Conservation (phyloP, 768 basidiomycete genomes). For the Auriscalpium vulgare region DNA sequence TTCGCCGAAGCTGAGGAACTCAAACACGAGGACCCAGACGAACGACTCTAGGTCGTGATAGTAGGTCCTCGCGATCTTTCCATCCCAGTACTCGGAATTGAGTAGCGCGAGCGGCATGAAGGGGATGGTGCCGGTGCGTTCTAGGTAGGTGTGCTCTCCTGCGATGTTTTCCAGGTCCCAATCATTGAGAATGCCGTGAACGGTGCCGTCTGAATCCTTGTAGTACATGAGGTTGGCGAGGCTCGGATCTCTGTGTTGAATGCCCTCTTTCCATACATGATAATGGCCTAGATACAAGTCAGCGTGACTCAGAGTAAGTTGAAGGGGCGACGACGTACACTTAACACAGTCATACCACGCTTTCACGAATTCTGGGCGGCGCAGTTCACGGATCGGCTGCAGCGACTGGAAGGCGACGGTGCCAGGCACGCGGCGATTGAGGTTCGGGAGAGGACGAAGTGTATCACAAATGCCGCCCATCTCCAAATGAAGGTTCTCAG, state of each 20-base stretch:
- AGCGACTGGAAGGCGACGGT: too few relatives aligned
- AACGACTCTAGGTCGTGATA: not conserved
- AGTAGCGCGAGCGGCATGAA: not conserved
- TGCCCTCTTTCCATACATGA: not conserved
- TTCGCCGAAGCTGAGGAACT: not conserved
- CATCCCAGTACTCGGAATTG: too few relatives aligned
- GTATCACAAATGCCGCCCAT: too few relatives aligned
- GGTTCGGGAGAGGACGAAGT: too few relatives aligned
- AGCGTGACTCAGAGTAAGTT: too few relatives aligned
- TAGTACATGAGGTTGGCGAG: not conserved
- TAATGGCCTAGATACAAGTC: not conserved
- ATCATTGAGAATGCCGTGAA: not conserved
- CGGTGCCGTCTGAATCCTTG: not conserved
- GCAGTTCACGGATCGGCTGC: too few relatives aligned
- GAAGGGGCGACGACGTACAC: too few relatives aligned
- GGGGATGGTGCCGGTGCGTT: not conserved
- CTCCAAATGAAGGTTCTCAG: too few relatives aligned
- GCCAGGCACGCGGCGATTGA: too few relatives aligned
- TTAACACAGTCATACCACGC: too few relatives aligned
- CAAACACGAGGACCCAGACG: not conserved
- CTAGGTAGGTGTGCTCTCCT: not conserved
- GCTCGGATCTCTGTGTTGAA: not conserved
- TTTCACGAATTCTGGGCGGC: too few relatives aligned
- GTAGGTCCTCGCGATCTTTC: not conserved
- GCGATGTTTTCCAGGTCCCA: not conserved